These are phyloP conservation scores for Aphanomyces astaci DNA, from an alignment of 352 stramenopile genomes.

Conservation along the genomic window DNA sequence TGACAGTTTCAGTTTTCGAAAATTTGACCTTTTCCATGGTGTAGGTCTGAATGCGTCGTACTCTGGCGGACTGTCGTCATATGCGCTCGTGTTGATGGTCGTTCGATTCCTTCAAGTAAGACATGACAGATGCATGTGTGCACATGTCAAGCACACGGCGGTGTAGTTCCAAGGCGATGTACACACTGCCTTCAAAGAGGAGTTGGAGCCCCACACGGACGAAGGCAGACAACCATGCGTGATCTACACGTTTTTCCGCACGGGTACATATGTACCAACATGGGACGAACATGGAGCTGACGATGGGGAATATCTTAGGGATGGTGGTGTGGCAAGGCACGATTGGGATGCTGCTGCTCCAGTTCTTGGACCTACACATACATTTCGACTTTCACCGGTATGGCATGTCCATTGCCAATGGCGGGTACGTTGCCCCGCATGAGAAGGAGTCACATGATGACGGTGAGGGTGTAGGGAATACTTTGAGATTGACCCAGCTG, in stretches of 20 bases:
- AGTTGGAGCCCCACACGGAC: background rate
- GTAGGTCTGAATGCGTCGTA: constrained; percentile 89
- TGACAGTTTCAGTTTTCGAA: too few species aligned
- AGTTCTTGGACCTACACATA: constrained; percentile 80
- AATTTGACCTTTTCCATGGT: background rate
- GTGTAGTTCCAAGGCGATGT: constrained; percentile 14
- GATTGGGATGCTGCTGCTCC: constrained; percentile 61
- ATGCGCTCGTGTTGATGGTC: constrained; percentile 92
- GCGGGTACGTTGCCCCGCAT: constrained; percentile 37
- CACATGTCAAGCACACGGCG: background rate
- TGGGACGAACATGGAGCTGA: too few species aligned
- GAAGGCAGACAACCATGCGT: constrained; percentile 25
- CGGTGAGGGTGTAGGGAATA: constrained; percentile 41
- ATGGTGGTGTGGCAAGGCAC: constrained; percentile 55
- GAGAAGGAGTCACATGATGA: background rate
- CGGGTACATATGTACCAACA: too few species aligned
- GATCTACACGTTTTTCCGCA: constrained; percentile 61
- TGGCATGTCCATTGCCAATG: constrained; percentile 61
- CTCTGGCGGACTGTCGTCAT: constrained; percentile 93
- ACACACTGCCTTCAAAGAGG: background rate
- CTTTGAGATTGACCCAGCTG: constrained; percentile 50
- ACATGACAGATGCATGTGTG: background rate
- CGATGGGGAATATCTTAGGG: background rate
- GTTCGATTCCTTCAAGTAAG: constrained; percentile 89
- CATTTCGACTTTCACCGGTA: constrained; percentile 79